Evolutionary conservation across 371 early-diverging fungal genomes (phyloP).

Genomic region (Apophysomyces trapeziformis): DNA sequence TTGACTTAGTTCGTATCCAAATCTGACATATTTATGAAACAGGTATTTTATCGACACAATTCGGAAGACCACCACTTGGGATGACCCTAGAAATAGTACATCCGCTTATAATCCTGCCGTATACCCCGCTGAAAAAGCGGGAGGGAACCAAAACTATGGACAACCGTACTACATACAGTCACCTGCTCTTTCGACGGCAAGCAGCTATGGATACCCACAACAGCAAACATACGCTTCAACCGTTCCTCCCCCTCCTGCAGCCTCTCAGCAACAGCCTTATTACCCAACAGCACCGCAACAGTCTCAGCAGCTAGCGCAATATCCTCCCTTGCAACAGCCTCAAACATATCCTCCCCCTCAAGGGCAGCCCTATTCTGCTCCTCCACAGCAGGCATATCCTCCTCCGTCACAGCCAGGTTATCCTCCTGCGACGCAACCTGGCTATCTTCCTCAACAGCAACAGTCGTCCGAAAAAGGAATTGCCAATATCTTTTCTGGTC

Average conservation of each 20-base stretch:
- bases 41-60: constrained; percentile 66
- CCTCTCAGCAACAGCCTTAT: constrained; percentile 5
- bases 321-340: constrained; percentile 12
- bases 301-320: constrained; percentile 16
- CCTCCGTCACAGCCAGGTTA: neutral
- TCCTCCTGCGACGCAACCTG: constrained; percentile 15
- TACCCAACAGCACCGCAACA: constrained; percentile 4
- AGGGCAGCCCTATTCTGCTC: constrained; percentile 8
- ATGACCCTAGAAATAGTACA: constrained; percentile 51
- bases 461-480: constrained; percentile 1
- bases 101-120: constrained; percentile 10
- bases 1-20: neutral
- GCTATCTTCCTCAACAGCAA: constrained; percentile 9
- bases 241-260: constrained; percentile 18
- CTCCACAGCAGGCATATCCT: constrained; percentile 14
- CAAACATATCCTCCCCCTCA: constrained; percentile 11
- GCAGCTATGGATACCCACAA: constrained; percentile 13
- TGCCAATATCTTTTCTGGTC: neutral
- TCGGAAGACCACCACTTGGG: constrained; percentile 65
- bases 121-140: neutral
- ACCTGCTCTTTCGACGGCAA: constrained; percentile 10
- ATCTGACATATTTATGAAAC: neutral
- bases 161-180: constrained; percentile 20
- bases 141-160: constrained; percentile 17
- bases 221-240: constrained; percentile 19